Percentiles rank a stretch among this genome's conserved stretches.
phyloP scores from a whole-genome alignment of 2,329 filamentous ascomycete species.

The Cytospora chrysosperma region DNA sequence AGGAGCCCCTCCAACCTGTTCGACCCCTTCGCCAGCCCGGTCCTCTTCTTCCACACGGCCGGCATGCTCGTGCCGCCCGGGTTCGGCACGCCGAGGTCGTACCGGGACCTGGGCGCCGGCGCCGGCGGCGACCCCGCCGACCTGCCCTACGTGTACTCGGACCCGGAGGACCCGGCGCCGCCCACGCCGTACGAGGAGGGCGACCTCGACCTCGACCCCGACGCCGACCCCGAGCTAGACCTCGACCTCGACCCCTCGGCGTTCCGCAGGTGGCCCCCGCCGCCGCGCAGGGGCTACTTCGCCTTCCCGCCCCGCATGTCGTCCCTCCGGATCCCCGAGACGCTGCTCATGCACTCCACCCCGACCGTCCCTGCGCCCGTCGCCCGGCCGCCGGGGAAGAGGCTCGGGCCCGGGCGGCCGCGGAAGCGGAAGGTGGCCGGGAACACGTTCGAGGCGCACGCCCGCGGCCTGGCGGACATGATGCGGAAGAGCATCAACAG shows the following conservation, averaged over 20 bases:
- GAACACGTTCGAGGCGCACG: constrained; percentile 49
- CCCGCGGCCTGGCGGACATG: constrained; percentile 44
- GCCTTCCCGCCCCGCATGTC: constrained; percentile 49
- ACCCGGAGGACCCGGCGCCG: constrained; percentile 12
- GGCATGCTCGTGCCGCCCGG: constrained; percentile 46
- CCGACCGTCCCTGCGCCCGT: constrained; percentile 26
- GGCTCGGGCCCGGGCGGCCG: constrained; percentile 14
- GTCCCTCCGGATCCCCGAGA: constrained; percentile 48
- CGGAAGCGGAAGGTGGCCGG: constrained; percentile 27
- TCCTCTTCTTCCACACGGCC: constrained; percentile 57
- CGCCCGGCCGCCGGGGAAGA: constrained; percentile 25
- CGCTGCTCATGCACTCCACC: constrained; percentile 48
- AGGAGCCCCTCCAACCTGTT: constrained; percentile 49
- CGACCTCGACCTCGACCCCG: not conserved
- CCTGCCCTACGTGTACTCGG: constrained; percentile 18
- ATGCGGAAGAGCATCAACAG: constrained; percentile 51
- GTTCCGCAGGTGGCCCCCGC: constrained; percentile 24
- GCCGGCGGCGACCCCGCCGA: constrained; percentile 1
- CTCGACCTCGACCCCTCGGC: not conserved
- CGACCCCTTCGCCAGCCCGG: constrained; percentile 59
- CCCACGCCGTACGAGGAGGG: constrained; percentile 11
- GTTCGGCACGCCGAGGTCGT: constrained; percentile 34
- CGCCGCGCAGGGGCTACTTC: constrained; percentile 43
- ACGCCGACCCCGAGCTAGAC: not conserved
- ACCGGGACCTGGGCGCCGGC: not conserved